These are phyloP conservation scores for Kwoniella sp. DNA, from an alignment of 768 basidiomycete species.

Conservation along the genomic window DNA sequence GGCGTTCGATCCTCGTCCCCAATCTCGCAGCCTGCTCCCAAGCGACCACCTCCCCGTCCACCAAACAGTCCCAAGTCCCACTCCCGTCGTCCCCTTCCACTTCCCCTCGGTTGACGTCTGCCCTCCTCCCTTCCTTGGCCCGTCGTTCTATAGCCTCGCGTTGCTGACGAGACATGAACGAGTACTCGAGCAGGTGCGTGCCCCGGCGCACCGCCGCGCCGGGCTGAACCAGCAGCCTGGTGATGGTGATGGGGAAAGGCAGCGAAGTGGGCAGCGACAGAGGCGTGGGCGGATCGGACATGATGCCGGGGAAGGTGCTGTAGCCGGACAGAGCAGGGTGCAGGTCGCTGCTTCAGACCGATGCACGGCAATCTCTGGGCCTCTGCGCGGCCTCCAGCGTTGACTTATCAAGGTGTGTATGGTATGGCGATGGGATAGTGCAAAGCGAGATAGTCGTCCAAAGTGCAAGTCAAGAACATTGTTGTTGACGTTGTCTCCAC, in stretches of 20 bases:
- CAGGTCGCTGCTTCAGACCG: too few species aligned
- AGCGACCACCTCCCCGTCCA: slow-evolving; percentile 69
- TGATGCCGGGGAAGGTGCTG: slow-evolving; percentile 1
- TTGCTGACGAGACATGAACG: slow-evolving; percentile 61
- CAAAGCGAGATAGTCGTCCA: too few species aligned
- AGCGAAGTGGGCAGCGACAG: slow-evolving; percentile 71
- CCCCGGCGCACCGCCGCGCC: slow-evolving; percentile 61
- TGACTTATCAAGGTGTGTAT: too few species aligned
- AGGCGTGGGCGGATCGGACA: slow-evolving; percentile 56
- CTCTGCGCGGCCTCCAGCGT: too few species aligned
- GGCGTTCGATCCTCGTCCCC: slow-evolving; percentile 26
- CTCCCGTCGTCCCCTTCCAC: slow-evolving; percentile 73
- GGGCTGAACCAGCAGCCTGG: slow-evolving; percentile 60
- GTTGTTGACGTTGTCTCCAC: too few species aligned
- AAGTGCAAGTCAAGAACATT: too few species aligned
- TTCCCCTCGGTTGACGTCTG: slow-evolving; percentile 49
- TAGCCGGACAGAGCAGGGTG: too few species aligned
- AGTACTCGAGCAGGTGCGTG: slow-evolving; percentile 67
- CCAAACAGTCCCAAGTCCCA: slow-evolving; percentile 83
- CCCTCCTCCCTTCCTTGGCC: slow-evolving; percentile 17
- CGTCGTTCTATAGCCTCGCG: slow-evolving; percentile 45
- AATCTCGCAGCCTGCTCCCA: slow-evolving; percentile 55
- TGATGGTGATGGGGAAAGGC: slow-evolving; percentile 80
- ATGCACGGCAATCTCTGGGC: too few species aligned
- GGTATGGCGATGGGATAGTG: too few species aligned